A percentile compares a stretch with the other conserved stretches of the same genome.
Evolutionary conservation across 208 protist genomes (phyloP).

Genomic region (Polymyxa betae): DNA sequence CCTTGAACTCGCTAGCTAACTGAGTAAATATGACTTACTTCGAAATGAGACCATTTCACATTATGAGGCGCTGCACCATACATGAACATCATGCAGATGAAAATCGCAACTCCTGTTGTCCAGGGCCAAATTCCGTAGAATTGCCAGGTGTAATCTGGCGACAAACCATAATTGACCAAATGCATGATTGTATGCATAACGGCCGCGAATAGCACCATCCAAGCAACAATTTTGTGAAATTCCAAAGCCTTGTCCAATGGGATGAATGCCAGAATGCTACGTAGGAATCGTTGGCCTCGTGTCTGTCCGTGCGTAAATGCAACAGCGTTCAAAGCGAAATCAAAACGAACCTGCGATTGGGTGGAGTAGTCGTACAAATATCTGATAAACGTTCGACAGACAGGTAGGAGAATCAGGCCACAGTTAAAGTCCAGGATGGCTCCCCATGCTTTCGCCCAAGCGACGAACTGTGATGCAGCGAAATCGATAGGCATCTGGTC

Average conservation of each 20-base stretch:
- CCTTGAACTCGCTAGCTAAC: background rate
- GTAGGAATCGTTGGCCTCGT: slow-evolving; percentile 20
- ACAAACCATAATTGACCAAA: slow-evolving; percentile 40
- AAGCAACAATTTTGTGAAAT: slow-evolving; percentile 56
- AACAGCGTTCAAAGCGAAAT: background rate
- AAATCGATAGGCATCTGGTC: slow-evolving; percentile 12
- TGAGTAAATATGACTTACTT: slow-evolving; percentile 2
- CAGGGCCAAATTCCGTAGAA: slow-evolving; percentile 51
- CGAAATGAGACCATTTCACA: slow-evolving; percentile 29
- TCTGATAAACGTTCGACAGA: slow-evolving; percentile 48
- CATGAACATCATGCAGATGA: slow-evolving; percentile 50
- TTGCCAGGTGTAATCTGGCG: slow-evolving; percentile 19
- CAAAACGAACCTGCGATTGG: slow-evolving; percentile 21
- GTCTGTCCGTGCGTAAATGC: background rate
- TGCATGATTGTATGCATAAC: slow-evolving; percentile 46
- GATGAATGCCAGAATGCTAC: slow-evolving; percentile 41
- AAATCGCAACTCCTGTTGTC: slow-evolving; percentile 41
- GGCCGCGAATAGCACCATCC: background rate
- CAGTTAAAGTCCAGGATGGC: slow-evolving; percentile 53
- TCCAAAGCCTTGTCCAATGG: slow-evolving; percentile 54
- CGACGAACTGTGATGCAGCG: slow-evolving; percentile 43
- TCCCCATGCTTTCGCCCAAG: slow-evolving; percentile 50
- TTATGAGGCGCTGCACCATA: background rate
- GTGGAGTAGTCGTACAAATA: slow-evolving; percentile 37
- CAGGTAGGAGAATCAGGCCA: slow-evolving; percentile 46